Conservation (phyloP, 2,329 filamentous ascomycete genomes). For the Raffaelea albimanens region DNA sequence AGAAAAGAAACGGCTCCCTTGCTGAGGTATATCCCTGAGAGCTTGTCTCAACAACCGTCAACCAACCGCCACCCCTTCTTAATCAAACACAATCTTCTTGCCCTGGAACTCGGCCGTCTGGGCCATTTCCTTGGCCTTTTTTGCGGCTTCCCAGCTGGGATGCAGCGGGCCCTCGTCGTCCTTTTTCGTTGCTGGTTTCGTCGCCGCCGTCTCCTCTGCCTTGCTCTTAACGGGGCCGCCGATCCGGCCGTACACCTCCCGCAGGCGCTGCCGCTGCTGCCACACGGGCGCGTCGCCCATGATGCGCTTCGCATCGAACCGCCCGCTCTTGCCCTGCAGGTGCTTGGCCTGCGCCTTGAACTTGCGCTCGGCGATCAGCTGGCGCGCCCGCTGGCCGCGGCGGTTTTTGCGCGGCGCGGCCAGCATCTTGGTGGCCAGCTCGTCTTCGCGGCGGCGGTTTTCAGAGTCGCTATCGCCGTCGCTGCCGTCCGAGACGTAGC, state of each 20-base stretch:
- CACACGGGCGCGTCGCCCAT: conserved; percentile 36
- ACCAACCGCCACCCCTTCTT: background rate
- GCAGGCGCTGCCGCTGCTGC: conserved; percentile 34
- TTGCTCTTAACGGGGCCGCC: no score
- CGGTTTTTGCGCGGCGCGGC: conserved; percentile 57
- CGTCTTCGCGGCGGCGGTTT: conserved; percentile 58
- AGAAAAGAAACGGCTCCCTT: background rate
- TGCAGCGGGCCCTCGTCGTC: conserved; percentile 33
- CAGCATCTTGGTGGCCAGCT: conserved; percentile 34
- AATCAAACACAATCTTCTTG: conserved; percentile 50
- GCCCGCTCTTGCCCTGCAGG: conserved; percentile 33
- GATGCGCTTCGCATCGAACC: conserved; percentile 49
- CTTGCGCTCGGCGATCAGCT: conserved; percentile 73
- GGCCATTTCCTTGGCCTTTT: conserved; percentile 49
- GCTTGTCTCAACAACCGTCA: no score
- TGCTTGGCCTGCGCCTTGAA: conserved; percentile 65
- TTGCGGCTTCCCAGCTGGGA: conserved; percentile 56
- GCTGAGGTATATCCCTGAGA: background rate
- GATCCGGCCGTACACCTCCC: no score
- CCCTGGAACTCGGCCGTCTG: conserved; percentile 44
- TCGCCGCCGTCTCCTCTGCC: conserved; percentile 14
- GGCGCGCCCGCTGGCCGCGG: conserved; percentile 63
- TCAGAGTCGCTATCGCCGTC: conserved; percentile 72
- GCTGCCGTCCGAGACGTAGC: conserved; percentile 71
- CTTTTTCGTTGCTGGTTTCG: conserved; percentile 11